These are phyloP conservation scores for Cyclanthera cordifolia DNA, from an alignment of 306 rosid genomes.

Conservation along the genomic window DNA sequence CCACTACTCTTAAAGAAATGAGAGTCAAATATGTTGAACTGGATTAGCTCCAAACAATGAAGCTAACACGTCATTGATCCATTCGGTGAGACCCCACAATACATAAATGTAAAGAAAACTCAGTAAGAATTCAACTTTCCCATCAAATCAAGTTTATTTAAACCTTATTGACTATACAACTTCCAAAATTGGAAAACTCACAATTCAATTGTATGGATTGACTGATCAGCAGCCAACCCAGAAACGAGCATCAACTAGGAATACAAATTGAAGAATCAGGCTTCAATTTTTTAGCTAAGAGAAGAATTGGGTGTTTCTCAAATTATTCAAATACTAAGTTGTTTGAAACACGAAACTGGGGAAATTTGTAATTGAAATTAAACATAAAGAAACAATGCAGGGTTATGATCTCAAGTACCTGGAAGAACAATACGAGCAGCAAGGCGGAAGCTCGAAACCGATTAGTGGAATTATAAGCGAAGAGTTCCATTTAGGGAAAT, in stretches of 20 bases:
- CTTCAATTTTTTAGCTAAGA: background rate
- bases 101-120: too few relatives aligned
- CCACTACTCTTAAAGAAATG: too few relatives aligned
- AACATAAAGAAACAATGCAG: background rate
- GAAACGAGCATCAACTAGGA: background rate
- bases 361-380: background rate
- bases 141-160: too few relatives aligned
- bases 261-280: background rate
- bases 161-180: too few relatives aligned
- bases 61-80: too few relatives aligned
- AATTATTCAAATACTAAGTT: background rate
- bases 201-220: background rate
- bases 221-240: background rate
- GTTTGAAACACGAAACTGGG: background rate
- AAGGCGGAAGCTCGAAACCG: slow-evolving; percentile 11
- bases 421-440: slow-evolving; percentile 17
- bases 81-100: too few relatives aligned
- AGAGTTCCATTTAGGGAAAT: background rate
- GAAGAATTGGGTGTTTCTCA: background rate
- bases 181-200: background rate
- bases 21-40: too few relatives aligned
- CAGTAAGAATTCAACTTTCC: too few relatives aligned
- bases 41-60: too few relatives aligned
- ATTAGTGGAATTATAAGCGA: slow-evolving; percentile 2
- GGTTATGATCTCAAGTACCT: slow-evolving; percentile 16